Evolutionary conservation across 306 rosid genomes (phyloP).

Genomic region (Vigna unguiculata): DNA sequence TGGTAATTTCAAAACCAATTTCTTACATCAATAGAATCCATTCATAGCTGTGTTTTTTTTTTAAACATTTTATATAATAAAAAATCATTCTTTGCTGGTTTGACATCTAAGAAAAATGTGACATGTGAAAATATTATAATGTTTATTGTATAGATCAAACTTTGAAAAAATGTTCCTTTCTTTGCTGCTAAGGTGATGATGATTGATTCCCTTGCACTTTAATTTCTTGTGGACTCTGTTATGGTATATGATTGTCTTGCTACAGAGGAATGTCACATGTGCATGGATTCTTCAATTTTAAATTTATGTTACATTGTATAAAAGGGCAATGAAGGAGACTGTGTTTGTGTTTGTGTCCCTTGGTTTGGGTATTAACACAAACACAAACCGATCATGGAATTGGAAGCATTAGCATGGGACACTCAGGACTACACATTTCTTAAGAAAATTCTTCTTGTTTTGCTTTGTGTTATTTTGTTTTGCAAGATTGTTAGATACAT

Average conservation of each 20-base stretch:
- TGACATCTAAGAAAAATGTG: not conserved
- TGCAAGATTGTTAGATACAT: slow-evolving; percentile 73
- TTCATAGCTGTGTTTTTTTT: too few relatives aligned
- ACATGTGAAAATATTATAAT: not conserved
- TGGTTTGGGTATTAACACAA: slow-evolving; percentile 24
- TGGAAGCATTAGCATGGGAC: slow-evolving; percentile 43
- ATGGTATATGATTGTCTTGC: slow-evolving; percentile 11
- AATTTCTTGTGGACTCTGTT: not conserved
- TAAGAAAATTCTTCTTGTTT: slow-evolving; percentile 59
- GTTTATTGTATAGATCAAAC: not conserved
- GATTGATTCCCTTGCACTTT: slow-evolving; percentile 1
- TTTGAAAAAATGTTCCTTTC: slow-evolving; percentile 2
- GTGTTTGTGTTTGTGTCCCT: slow-evolving; percentile 39
- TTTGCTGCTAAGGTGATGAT: not conserved
- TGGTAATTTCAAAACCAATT: slow-evolving; percentile 38
- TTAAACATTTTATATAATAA: too few relatives aligned
- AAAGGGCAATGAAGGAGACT: slow-evolving; percentile 1
- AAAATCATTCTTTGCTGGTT: not conserved
- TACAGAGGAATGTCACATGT: not conserved
- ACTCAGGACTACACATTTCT: slow-evolving; percentile 51
- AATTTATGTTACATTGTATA: not conserved
- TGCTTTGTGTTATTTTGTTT: slow-evolving; percentile 57
- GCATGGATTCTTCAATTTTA: slow-evolving; percentile 4
- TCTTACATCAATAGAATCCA: not conserved
- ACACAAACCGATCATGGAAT: slow-evolving; percentile 41